phyloP scores from a whole-genome alignment of 148 eudicot species.

The Rhododendron henanense region DNA sequence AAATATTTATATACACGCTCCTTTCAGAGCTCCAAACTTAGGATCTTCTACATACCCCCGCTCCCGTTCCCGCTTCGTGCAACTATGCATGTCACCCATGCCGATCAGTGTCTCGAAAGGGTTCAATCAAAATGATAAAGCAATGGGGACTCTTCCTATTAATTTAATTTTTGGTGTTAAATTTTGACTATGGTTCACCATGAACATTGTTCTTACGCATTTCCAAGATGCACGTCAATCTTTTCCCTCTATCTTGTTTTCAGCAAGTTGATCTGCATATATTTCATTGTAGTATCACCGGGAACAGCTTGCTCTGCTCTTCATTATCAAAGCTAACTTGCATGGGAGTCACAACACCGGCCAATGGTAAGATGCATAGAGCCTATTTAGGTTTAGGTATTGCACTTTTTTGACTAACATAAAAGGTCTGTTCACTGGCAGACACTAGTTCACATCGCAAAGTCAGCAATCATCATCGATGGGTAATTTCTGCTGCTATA shows the following conservation, averaged over 20 bases:
- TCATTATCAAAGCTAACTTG: slow-evolving; percentile 58
- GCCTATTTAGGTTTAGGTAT: neutral
- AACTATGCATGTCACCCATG: neutral
- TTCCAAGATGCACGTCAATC: neutral
- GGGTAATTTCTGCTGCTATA: slow-evolving; percentile 45
- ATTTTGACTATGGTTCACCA: neutral
- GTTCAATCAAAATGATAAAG: neutral
- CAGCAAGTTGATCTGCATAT: slow-evolving; percentile 1
- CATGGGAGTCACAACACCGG: slow-evolving; percentile 39
- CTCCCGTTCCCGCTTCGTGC: too few relatives aligned
- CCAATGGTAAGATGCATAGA: slow-evolving; percentile 37
- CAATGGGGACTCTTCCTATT: neutral
- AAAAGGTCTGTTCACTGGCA: slow-evolving; percentile 18
- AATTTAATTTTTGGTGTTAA: neutral
- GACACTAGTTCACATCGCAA: slow-evolving; percentile 38
- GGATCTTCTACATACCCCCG: too few relatives aligned
- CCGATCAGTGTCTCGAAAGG: neutral
- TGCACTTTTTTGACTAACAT: neutral
- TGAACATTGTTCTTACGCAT: neutral
- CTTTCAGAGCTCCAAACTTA: too few relatives aligned
- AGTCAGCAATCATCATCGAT: slow-evolving; percentile 41
- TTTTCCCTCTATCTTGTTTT: neutral
- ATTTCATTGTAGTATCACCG: slow-evolving; percentile 50
- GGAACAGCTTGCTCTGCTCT: slow-evolving; percentile 74
- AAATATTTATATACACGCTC: too few relatives aligned